Evolutionary conservation across 2,329 filamentous ascomycete species (phyloP).

Genomic region (Tolypocladium album): DNA sequence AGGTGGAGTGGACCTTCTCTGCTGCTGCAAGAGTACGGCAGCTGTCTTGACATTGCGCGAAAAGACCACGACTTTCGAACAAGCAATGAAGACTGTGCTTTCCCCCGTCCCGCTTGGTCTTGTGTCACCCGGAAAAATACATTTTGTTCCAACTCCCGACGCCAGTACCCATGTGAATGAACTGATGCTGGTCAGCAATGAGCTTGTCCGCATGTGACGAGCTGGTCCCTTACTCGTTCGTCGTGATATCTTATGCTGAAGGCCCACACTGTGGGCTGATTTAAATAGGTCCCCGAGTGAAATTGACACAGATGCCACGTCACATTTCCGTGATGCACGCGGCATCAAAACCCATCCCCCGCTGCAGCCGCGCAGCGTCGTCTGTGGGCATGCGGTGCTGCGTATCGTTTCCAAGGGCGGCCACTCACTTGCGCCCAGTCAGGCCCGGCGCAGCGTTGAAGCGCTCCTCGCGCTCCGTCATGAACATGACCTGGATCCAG

Average conservation of each 20-base stretch:
- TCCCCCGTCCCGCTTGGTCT: neutral
- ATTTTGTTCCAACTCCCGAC: neutral
- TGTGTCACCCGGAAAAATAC: neutral
- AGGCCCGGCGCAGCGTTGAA: slow-evolving; percentile 58
- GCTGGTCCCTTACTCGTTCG: neutral
- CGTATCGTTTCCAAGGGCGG: neutral
- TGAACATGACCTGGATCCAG: slow-evolving; percentile 95
- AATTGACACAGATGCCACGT: neutral
- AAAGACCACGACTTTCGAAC: neutral
- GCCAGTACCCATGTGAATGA: neutral
- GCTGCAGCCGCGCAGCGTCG: neutral
- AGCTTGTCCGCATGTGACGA: neutral
- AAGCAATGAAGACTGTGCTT: neutral
- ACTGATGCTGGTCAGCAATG: neutral
- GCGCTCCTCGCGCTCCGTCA: slow-evolving; percentile 93
- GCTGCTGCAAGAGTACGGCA: neutral
- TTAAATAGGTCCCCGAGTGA: neutral
- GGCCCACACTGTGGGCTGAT: neutral
- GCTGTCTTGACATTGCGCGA: no score
- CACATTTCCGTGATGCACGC: neutral
- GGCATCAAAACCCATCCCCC: neutral
- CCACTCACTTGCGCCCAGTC: slow-evolving; percentile 32
- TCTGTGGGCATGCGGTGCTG: neutral
- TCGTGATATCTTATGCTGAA: neutral
- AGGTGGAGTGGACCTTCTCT: neutral